Base-by-base conservation (phyloP, 225 moss, liverwort and hornwort species). In the Pseudisothecium myosuroides region DNA sequence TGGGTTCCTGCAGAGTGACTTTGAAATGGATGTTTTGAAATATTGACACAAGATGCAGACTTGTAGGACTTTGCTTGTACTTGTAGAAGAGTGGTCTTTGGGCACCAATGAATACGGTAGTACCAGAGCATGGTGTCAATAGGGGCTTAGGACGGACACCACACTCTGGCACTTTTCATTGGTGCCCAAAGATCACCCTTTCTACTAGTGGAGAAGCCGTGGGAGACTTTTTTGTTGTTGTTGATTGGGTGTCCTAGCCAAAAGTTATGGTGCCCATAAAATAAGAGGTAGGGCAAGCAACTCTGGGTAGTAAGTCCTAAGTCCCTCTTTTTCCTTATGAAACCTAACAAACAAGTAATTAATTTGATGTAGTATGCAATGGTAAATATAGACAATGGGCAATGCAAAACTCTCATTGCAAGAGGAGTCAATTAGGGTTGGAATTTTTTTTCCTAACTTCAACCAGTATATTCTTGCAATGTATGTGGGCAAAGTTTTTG, bases 321-420 rank as follows among this genome's bases (percentile, higher is more conserved):
- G 16, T 0, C 6, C 2, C 1, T 24, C 0, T 26, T 26, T n/a
- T 56, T 16, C 11, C 11, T 55, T 26, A 6, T 37, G 2, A 36
- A 77, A 15, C 10, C 15, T 37, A 9, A 2, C 4, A 10, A 37
- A 24, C 9, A 77, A 74, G 2, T 23, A 22, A 77, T 54, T 15
- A 56, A 6, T 16, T 78, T 78, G 10, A 78, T 55, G 37, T 20
- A 24, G 4, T 24, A 77, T 37, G 24, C 24, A 77, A 55, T 54
- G 24, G 6, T 55, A 15, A 37, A 22, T n/a, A 16, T 20, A 36
- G 13, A 7, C 12, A 50, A 14, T 77, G 3, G 10, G 2, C 4
- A 15, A 55, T 37, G 10, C 15, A 55, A 55, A 78, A 55, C 2
- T 37, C 2, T n/a, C n/a, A 56, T 4, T 54, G 3, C 3, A 28